Percentiles rank a stretch among this genome's conserved stretches.
Evolutionary conservation across 2,329 filamentous ascomycete species (phyloP).

Genomic region (Dichotomopilus funicola): DNA sequence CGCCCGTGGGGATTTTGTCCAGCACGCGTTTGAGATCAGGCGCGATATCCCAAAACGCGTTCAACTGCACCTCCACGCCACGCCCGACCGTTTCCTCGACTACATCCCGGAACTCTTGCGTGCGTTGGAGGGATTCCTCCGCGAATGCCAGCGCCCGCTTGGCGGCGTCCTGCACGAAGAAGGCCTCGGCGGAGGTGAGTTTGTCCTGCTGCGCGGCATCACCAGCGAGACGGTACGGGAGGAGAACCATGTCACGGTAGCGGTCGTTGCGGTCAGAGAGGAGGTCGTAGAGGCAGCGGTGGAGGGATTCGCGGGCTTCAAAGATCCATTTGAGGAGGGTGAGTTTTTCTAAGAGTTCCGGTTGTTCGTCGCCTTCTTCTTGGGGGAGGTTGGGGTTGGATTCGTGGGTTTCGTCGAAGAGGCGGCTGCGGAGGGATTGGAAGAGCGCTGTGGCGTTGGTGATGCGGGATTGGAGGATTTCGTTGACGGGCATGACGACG

Average conservation of each 20-base stretch:
- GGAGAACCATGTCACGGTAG: conserved; percentile 76
- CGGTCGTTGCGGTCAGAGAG: conserved; percentile 79
- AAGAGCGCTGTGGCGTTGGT: conserved; percentile 70
- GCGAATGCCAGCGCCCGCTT: conserved; percentile 67
- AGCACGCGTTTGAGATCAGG: conserved; percentile 72
- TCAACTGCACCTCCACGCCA: conserved; percentile 85
- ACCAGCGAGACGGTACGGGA: conserved; percentile 66
- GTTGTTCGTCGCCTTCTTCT: conserved; percentile 91
- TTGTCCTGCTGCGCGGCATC: conserved; percentile 59
- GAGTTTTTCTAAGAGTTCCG: conserved; percentile 87
- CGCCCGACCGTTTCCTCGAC: conserved; percentile 79
- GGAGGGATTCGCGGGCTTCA: conserved; percentile 80
- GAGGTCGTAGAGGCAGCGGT: conserved; percentile 79
- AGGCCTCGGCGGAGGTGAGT: conserved; percentile 67
- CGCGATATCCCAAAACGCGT: conserved; percentile 96
- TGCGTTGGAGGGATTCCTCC: conserved; percentile 64
- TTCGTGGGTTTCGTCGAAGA: conserved; percentile 65
- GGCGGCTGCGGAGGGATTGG: conserved; percentile 61
- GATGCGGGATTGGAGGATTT: conserved; percentile 70
- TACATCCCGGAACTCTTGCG: conserved; percentile 68
- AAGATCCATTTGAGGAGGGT: conserved; percentile 97
- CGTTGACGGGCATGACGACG: conserved; percentile 79
- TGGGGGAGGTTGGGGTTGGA: conserved; percentile 75
- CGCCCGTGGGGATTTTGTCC: conserved; percentile 61
- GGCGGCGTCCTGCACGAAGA: conserved; percentile 73